Conservation (phyloP, 257 asterid species). For the Perilla frutescens region DNA sequence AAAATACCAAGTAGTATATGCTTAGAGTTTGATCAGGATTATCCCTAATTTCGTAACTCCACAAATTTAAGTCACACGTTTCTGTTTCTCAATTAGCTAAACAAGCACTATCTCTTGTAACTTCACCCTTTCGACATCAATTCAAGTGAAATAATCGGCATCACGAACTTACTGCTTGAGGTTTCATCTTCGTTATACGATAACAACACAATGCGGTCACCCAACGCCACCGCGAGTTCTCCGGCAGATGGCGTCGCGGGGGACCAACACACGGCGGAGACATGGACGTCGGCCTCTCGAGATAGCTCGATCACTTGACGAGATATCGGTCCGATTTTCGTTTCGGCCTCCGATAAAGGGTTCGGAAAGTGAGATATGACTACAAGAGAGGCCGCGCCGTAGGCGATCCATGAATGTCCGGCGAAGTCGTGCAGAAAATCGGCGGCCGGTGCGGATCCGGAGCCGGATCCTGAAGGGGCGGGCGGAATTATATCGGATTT, state of each 20-base stretch:
- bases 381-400: constrained; percentile 81
- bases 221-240: constrained; percentile 78
- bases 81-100: neutral
- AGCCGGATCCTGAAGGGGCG: constrained; percentile 57
- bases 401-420: constrained; percentile 90
- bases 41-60: neutral
- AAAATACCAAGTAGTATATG: neutral
- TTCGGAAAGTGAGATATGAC: constrained; percentile 89
- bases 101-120: neutral
- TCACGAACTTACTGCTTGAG: constrained; percentile 59
- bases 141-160: neutral
- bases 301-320: constrained; percentile 86
- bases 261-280: constrained; percentile 84
- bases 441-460: constrained; percentile 59
- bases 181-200: constrained; percentile 48
- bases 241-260: constrained; percentile 79
- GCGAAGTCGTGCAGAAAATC: constrained; percentile 79
- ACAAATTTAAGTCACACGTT: neutral
- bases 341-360: constrained; percentile 68
- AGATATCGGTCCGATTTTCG: constrained; percentile 65
- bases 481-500: constrained; percentile 80
- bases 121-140: neutral
- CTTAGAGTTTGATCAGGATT: constrained; percentile 8
- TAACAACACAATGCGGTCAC: constrained; percentile 59
- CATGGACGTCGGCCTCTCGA: constrained; percentile 45